phyloP scores from a whole-genome alignment of 2,329 filamentous ascomycete species.

The Ophioceras dolichostomum region DNA sequence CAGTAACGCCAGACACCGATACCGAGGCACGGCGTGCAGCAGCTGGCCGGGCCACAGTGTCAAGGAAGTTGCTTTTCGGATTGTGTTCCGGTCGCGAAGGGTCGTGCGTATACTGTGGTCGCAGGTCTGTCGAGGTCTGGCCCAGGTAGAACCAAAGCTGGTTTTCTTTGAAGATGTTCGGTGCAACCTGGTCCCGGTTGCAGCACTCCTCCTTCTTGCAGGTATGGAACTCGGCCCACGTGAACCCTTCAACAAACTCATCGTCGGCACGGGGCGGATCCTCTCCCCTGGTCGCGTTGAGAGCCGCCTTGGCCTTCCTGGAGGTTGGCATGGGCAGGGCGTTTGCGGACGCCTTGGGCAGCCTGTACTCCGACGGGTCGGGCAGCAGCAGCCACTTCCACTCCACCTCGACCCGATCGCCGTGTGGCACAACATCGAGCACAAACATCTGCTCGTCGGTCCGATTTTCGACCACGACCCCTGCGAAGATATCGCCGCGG shows the following conservation, averaged over 20 bases:
- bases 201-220: constrained; percentile 28
- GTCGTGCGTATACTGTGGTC: constrained; percentile 82
- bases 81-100: constrained; percentile 47
- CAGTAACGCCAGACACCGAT: constrained; percentile 14
- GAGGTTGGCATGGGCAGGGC: constrained; percentile 59
- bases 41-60: constrained; percentile 43
- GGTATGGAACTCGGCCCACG: constrained; percentile 71
- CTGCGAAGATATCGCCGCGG: constrained; percentile 81
- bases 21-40: constrained; percentile 18
- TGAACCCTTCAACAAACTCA: constrained; percentile 53
- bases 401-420: constrained; percentile 68
- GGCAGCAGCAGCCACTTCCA: constrained; percentile 76
- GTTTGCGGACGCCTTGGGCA: constrained; percentile 62
- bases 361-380: constrained; percentile 55
- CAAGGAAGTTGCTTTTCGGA: constrained; percentile 58
- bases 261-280: constrained; percentile 54
- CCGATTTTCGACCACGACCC: constrained; percentile 74
- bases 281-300: constrained; percentile 54
- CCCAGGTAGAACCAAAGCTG: constrained; percentile 86
- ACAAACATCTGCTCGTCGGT: constrained; percentile 62
- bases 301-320: constrained; percentile 49
- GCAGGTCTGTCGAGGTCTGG: constrained; percentile 75
- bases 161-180: constrained; percentile 60
- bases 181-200: constrained; percentile 51
- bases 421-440: constrained; percentile 72